Conservation (phyloP, 1,284 basidiomycete genomes). For the Athelia sp. region DNA sequence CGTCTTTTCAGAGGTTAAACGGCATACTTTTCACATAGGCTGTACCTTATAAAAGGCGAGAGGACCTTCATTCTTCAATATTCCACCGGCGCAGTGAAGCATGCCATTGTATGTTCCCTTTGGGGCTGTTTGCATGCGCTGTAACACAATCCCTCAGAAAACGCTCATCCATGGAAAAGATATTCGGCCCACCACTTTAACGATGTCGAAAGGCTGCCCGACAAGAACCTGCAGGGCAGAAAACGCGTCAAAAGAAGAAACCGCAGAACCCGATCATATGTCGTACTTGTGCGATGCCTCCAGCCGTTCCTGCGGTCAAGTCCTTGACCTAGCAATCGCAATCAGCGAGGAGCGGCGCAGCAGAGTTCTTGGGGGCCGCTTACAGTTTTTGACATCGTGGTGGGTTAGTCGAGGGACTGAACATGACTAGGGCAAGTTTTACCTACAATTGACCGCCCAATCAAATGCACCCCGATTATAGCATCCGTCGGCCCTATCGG, state of each 20-base stretch:
- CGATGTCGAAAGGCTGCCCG: constrained; percentile 95
- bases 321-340: constrained; percentile 58
- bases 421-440: too few relatives aligned
- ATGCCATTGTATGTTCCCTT: constrained; percentile 87
- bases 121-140: constrained; percentile 94
- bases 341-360: not conserved
- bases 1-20: constrained; percentile 5
- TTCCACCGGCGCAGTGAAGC: constrained; percentile 83
- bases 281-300: constrained; percentile 82
- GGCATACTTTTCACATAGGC: not conserved
- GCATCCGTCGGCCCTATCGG: not conserved
- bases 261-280: not conserved
- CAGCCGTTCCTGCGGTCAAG: constrained; percentile 79
- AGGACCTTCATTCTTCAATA: constrained; percentile 89
- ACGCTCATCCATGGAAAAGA: constrained; percentile 7
- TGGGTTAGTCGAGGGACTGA: constrained; percentile 2
- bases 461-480: constrained; percentile 14
- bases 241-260: constrained; percentile 7
- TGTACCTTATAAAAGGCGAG: constrained; percentile 93
- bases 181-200: constrained; percentile 74
- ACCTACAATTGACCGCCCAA: constrained; percentile 4
- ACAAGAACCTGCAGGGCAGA: constrained; percentile 66
- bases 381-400: constrained; percentile 39
- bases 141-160: constrained; percentile 9
- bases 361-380: not conserved